A percentile compares a stretch with the other conserved stretches of the same genome.
phyloP scores from a whole-genome alignment of 768 basidiomycete species.

The Lactifluus pinguis region DNA sequence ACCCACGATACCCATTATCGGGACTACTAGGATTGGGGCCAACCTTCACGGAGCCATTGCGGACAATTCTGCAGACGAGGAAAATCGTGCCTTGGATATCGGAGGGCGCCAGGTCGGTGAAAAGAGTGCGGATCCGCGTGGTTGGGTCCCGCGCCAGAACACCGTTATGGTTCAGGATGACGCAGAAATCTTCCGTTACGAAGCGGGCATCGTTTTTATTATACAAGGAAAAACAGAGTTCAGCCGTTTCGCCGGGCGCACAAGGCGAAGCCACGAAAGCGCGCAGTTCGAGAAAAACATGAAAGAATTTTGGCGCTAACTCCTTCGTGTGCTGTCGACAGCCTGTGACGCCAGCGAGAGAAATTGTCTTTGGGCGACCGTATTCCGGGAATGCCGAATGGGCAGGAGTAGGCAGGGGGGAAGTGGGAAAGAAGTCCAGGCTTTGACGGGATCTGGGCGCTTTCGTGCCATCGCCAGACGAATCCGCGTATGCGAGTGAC shows the following conservation, averaged over 20 bases:
- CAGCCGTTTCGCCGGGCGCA: conserved; percentile 83
- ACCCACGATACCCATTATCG: conserved; percentile 42
- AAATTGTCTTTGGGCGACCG: conserved; percentile 29
- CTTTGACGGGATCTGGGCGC: conserved; percentile 30
- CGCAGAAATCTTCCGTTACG: conserved; percentile 89
- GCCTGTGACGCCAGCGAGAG: conserved; percentile 26
- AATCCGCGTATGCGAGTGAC: conserved; percentile 66
- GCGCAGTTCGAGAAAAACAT: conserved; percentile 82
- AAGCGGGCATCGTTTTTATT: conserved; percentile 77
- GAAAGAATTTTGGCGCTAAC: conserved; percentile 68
- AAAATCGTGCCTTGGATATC: conserved; percentile 83
- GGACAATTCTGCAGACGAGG: conserved; percentile 83
- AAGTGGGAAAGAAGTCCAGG: conserved; percentile 37
- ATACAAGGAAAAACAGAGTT: conserved; percentile 91
- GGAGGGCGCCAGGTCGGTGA: conserved; percentile 77
- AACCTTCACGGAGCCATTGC: conserved; percentile 81
- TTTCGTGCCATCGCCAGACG: conserved; percentile 29
- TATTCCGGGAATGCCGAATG: conserved; percentile 66
- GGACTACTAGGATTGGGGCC: conserved; percentile 43
- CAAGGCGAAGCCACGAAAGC: conserved; percentile 91
- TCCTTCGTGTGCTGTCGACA: conserved; percentile 31
- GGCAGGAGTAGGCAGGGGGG: conserved; percentile 49
- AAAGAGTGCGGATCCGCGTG: conserved; percentile 73
- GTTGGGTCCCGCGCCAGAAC: conserved; percentile 73
- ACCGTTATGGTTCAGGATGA: conserved; percentile 85